phyloP scores from a whole-genome alignment of 2,329 filamentous ascomycete species.

The Magnaporthiopsis incrustans region DNA sequence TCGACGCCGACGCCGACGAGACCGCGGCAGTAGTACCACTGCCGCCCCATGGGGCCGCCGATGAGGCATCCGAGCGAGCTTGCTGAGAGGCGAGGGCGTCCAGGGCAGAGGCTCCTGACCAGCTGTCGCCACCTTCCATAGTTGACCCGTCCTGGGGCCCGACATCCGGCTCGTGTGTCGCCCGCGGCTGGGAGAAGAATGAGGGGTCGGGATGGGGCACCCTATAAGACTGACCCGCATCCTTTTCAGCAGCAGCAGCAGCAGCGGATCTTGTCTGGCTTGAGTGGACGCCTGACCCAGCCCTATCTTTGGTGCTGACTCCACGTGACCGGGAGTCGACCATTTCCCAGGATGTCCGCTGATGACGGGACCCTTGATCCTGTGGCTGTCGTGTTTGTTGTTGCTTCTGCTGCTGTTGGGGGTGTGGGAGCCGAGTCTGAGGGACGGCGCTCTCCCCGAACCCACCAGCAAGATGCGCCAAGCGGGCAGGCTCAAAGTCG shows the following conservation, averaged over 20 bases:
- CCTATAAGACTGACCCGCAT: constrained; percentile 10
- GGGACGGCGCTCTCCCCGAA: neutral
- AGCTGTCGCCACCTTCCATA: constrained; percentile 7
- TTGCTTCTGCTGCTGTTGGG: neutral
- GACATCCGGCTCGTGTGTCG: constrained; percentile 10
- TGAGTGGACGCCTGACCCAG: constrained; percentile 5
- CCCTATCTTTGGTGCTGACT: constrained; percentile 17
- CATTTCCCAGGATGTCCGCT: neutral
- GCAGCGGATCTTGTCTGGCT: constrained; percentile 12
- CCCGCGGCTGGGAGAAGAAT: constrained; percentile 7
- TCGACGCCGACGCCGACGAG: neutral
- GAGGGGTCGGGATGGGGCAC: constrained; percentile 6
- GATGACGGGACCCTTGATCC: constrained; percentile 8
- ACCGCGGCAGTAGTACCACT: neutral
- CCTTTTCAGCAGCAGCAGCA: constrained; percentile 10
- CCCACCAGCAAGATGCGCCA: constrained; percentile 9
- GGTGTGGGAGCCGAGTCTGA: neutral
- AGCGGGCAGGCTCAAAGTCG: constrained; percentile 9
- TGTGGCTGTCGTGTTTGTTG: constrained; percentile 2
- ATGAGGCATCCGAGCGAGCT: constrained; percentile 1
- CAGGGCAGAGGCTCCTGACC: neutral
- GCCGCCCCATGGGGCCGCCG: neutral
- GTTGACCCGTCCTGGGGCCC: constrained; percentile 8
- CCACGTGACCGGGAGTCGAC: constrained; percentile 18
- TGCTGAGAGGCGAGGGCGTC: neutral